A percentile compares a stretch with the other conserved stretches of the same genome.
These are phyloP conservation scores for Bruguiera sexangula DNA, from an alignment of 345 rosid species.

Conservation along the genomic window DNA sequence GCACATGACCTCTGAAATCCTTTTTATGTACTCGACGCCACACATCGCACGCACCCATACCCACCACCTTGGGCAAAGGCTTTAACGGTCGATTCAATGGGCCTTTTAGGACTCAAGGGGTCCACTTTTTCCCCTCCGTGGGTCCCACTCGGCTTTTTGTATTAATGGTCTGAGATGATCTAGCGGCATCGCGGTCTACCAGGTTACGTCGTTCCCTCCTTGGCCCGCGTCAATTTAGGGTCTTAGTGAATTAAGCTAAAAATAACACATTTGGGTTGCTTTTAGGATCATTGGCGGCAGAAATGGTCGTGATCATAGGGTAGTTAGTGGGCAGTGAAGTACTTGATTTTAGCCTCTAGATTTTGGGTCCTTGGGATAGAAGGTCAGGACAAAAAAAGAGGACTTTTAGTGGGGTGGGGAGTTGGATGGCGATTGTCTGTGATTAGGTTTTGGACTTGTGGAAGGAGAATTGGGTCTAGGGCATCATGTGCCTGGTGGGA, in stretches of 20 bases:
- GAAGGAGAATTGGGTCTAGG: slow-evolving; percentile 15
- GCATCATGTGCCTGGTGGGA: slow-evolving; percentile 11
- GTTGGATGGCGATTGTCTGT: slow-evolving; percentile 17
- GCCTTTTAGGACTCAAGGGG: neutral
- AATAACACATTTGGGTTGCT: neutral
- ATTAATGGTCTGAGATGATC: slow-evolving; percentile 15
- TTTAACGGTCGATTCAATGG: slow-evolving; percentile 16
- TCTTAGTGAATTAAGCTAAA: neutral
- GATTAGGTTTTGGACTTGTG: slow-evolving; percentile 26
- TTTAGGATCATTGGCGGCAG: neutral
- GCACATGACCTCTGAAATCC: slow-evolving; percentile 13
- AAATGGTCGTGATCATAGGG: slow-evolving; percentile 12
- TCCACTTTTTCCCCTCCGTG: neutral
- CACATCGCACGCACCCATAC: neutral
- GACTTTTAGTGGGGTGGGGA: neutral
- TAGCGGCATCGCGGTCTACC: neutral
- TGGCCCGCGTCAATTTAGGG: neutral
- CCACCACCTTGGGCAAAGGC: neutral
- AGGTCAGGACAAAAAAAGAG: neutral
- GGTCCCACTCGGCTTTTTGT: slow-evolving; percentile 14
- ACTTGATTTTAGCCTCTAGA: slow-evolving; percentile 13
- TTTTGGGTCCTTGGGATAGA: neutral
- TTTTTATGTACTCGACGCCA: slow-evolving; percentile 6
- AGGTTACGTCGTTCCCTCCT: neutral
- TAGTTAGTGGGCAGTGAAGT: slow-evolving; percentile 16